Evolutionary conservation across 495 filamentous ascomycete species (phyloP).

Genomic region (Hypomontagnella submonticulosa): DNA sequence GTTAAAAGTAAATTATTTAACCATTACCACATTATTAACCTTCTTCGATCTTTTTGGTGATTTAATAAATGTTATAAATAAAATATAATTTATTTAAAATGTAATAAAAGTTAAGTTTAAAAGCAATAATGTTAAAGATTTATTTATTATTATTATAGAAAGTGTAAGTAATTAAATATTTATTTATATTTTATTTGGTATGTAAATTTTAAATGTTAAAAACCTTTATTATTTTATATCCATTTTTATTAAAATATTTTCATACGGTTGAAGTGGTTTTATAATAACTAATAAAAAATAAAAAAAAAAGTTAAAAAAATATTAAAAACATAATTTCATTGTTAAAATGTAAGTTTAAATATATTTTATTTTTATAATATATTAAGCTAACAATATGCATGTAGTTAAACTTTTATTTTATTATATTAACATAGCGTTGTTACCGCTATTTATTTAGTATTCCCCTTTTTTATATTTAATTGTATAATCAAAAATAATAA

Average conservation of each 20-base stretch:
- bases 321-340: not conserved
- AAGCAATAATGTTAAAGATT: too few relatives aligned
- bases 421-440: not conserved
- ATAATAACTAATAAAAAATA: not conserved
- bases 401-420: not conserved
- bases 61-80: too few relatives aligned
- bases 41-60: too few relatives aligned
- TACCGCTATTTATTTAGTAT: not conserved
- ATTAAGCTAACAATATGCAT: not conserved
- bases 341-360: not conserved
- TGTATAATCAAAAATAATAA: conserved; percentile 7
- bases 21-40: not conserved
- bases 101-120: too few relatives aligned
- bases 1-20: not conserved
- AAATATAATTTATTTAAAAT: too few relatives aligned
- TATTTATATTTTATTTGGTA: not conserved
- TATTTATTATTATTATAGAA: too few relatives aligned
- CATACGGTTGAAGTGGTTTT: not conserved
- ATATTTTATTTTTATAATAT: not conserved
- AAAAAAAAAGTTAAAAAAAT: not conserved
- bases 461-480: conserved; percentile 8
- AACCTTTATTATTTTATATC: conserved; percentile 3
- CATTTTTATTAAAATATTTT: not conserved
- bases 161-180: too few relatives aligned
- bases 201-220: not conserved